Conservation (phyloP, 1,284 basidiomycete species). For the Bondarzewia mesenterica region DNA sequence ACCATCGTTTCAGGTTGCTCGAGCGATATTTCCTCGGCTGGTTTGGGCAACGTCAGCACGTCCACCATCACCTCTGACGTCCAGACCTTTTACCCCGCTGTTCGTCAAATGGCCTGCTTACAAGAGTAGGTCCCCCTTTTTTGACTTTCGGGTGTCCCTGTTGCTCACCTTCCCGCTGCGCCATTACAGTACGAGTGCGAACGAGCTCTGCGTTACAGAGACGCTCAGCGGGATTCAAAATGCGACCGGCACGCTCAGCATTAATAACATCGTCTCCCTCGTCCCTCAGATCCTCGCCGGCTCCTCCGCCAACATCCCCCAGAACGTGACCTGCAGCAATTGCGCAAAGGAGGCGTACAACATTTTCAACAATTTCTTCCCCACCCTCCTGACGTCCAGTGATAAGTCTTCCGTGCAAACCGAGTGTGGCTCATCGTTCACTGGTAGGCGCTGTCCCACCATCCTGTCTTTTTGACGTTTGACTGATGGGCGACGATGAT, state of each 20-base stretch:
- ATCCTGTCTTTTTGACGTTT: constrained; percentile 3
- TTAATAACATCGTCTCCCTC: constrained; percentile 19
- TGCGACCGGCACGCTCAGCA: constrained; percentile 28
- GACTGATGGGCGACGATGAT: neutral
- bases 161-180: neutral
- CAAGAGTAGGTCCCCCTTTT: constrained; percentile 37
- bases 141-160: neutral
- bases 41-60: constrained; percentile 23
- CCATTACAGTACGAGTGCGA: constrained; percentile 26
- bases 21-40: constrained; percentile 28
- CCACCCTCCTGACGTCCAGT: constrained; percentile 23
- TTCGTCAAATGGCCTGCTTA: constrained; percentile 43
- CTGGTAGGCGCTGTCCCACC: constrained; percentile 26
- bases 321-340: constrained; percentile 43
- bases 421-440: constrained; percentile 45
- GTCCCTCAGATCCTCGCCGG: constrained; percentile 15
- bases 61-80: constrained; percentile 28
- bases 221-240: constrained; percentile 38
- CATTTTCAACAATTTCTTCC: constrained; percentile 31
- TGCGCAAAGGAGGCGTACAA: constrained; percentile 48
- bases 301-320: constrained; percentile 21
- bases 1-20: constrained; percentile 47
- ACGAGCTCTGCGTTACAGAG: constrained; percentile 44
- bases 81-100: constrained; percentile 39
- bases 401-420: constrained; percentile 23